Evolutionary conservation across 2,329 filamentous ascomycete genomes (phyloP), one percentile per base, ranked within the genome.

Genomic region (Trichoderma sp.): DNA sequence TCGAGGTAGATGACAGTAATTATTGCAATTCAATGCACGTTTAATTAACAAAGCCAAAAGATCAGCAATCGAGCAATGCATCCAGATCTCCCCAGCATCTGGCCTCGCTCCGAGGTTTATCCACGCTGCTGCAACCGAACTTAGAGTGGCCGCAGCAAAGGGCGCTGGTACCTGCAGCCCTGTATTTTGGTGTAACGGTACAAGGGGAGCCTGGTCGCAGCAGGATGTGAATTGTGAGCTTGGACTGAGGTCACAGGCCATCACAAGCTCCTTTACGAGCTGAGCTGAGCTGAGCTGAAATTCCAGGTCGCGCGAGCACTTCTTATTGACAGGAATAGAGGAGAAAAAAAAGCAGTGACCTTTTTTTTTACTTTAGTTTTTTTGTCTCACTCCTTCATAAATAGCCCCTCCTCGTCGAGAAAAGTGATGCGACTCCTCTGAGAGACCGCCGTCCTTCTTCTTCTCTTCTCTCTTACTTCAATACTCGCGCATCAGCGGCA

Each of bases 201-300:
- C 52, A 30, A 51, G 37, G 60, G 46, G 60, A 32, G 60, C 49
- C 46, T 8, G n/a, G 30, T 59, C 37, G 7, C 39, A 37, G 14
- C 7, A 54, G 63, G 43, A 49, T 32, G 56, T 26, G 65, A 61
- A 49, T 66, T 34, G 65, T 68, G 65, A 68, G 65, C 65, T 55
- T 60, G 46, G 55, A 59, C 65, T 59, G 46, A 46, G 24, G 18
- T 39, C 59, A 61, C 39, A 61, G n/a, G 46, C 56, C 46, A 52
- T 60, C 32, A 32, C 43, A 54, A 49, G 39, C 56, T 60, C 63
- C 21, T 54, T 55, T 58, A 64, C 66, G 59, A 58, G 59, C 66
- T 68, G 66, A 68, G 59, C 66, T 68, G 66, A 68, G 58, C 34
- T 64, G 59, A 64, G 59, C 66, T 68, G 66, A 68, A 64, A 46